Base-by-base conservation (phyloP, 805 yeast genomes). In the Starmerella sp. region DNA sequence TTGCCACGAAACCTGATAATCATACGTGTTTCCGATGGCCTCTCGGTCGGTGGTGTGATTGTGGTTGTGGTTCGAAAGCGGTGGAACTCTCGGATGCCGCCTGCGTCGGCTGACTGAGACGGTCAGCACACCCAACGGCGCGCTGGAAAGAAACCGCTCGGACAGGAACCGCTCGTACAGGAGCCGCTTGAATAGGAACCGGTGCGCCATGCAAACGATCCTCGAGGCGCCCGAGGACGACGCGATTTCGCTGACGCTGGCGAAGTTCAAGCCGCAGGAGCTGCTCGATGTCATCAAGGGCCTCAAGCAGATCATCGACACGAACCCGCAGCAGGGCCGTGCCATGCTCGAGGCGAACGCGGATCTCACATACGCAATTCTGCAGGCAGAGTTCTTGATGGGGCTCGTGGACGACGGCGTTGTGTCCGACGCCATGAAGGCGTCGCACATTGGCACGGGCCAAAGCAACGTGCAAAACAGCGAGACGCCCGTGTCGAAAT, bases 1-100 rank as follows among this genome's bases (percentile, higher is more conserved):
- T 80, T 86, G 32, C 93, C 75, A 65, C 96, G 77, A 69, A 93
- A 87, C 64, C 98, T 75, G 28, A 85, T 71, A 61, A 90, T 78
- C 88, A 63, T 63, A 10, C n/a, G 11, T 15, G 8, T n/a, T 22
- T 6, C 14, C 28, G 22, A 8, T n/a, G 13, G 22, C 7, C 37
- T 44, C 37, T 6, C 13, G 49, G 49, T 34, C 14, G 30, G 15
- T 17, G 17, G 9, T 32, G 49, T 8, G 49, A 8, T 32, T 15
- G 39, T 17, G 49, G 30, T 32, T 7, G 15, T 15, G 49, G 49
- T 15, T 14, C 11, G 10, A 14, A 9, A 28, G 22, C 10, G 31
- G 51, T 13, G 36, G 22, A 34, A 14, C 22, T 22, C 22, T 22
- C 22, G 22, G 22, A 22, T 22, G 22, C 22, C 22, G 3, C 22